Evolutionary conservation across 2,329 filamentous ascomycete genomes (phyloP).

Genomic region (Pseudonectria buxi): DNA sequence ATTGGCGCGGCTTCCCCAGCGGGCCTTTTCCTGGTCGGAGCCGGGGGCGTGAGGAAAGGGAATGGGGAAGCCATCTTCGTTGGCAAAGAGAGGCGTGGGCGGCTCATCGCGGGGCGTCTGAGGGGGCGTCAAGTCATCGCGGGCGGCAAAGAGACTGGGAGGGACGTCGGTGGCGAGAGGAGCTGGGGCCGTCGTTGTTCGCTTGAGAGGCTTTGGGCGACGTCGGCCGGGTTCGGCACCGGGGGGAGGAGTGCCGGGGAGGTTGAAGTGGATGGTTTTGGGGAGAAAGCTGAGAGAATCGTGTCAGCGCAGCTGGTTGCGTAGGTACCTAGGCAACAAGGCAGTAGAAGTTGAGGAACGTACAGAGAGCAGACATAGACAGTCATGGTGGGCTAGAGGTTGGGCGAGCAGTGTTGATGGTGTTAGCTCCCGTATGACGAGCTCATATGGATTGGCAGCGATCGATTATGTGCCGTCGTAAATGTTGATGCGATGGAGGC

Average conservation of each 20-base stretch:
- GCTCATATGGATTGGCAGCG: slow-evolving; percentile 18
- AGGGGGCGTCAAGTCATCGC: slow-evolving; percentile 45
- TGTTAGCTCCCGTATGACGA: slow-evolving; percentile 17
- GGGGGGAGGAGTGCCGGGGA: slow-evolving; percentile 47
- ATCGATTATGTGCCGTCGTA: no score
- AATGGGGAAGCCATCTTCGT: slow-evolving; percentile 51
- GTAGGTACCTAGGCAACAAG: slow-evolving; percentile 7
- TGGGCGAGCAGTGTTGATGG: slow-evolving; percentile 5
- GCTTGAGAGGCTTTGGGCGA: slow-evolving; percentile 22
- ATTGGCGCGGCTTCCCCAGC: slow-evolving; percentile 69
- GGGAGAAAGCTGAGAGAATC: slow-evolving; percentile 90
- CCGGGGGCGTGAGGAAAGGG: slow-evolving; percentile 48
- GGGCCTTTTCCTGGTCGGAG: slow-evolving; percentile 66
- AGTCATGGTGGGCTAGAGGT: slow-evolving; percentile 28
- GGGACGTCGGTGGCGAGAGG: slow-evolving; percentile 29
- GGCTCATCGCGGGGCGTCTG: slow-evolving; percentile 46
- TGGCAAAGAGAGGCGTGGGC: slow-evolving; percentile 41
- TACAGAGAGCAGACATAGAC: slow-evolving; percentile 37
- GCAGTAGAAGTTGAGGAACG: slow-evolving; percentile 9
- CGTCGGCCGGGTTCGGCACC: slow-evolving; percentile 26
- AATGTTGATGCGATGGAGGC: no score
- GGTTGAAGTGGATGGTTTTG: slow-evolving; percentile 83
- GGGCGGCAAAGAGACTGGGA: slow-evolving; percentile 47
- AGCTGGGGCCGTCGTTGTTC: slow-evolving; percentile 17
- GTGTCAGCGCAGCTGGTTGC: no score